phyloP scores from a whole-genome alignment of 176 grass and related monocot species.

The Phragmites australis region DNA sequence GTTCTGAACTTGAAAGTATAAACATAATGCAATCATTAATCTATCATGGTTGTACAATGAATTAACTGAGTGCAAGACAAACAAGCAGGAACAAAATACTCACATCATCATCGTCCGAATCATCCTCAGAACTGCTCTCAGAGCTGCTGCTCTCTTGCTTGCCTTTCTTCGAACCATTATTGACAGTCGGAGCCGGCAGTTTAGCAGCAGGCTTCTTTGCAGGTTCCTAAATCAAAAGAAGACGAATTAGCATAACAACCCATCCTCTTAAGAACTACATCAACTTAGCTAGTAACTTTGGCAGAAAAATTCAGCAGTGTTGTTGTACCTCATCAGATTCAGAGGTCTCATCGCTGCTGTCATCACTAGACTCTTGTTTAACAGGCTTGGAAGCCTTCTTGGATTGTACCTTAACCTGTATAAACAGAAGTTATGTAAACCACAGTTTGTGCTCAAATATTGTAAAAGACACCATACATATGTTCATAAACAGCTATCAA shows the following conservation, averaged over 20 bases:
- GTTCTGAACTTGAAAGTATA: background rate
- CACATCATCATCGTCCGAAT: conserved; percentile 52
- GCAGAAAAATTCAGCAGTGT: background rate
- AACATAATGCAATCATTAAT: background rate
- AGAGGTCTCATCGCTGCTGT: conserved; percentile 58
- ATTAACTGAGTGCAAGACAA: background rate
- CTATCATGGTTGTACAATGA: background rate
- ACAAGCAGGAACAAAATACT: background rate
- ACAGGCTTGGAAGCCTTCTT: conserved; percentile 54
- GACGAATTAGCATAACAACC: background rate
- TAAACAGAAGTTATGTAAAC: background rate
- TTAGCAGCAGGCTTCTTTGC: conserved; percentile 57
- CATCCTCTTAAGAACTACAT: background rate
- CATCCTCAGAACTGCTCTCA: conserved; percentile 46
- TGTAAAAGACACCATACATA: background rate
- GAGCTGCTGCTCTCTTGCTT: conserved; percentile 50
- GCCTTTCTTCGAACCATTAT: conserved; percentile 53
- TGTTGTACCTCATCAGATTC: conserved; percentile 66
- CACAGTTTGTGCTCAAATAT: background rate
- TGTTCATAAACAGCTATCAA: background rate
- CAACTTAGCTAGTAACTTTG: background rate
- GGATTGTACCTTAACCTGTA: conserved; percentile 54
- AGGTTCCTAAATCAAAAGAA: conserved; percentile 54
- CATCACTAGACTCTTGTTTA: conserved; percentile 56
- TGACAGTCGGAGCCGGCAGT: background rate